Percentiles rank a stretch among this genome's conserved stretches.
These are phyloP conservation scores for Tephrocybe sp. DNA, from an alignment of 768 basidiomycete genomes.

Conservation along the genomic window DNA sequence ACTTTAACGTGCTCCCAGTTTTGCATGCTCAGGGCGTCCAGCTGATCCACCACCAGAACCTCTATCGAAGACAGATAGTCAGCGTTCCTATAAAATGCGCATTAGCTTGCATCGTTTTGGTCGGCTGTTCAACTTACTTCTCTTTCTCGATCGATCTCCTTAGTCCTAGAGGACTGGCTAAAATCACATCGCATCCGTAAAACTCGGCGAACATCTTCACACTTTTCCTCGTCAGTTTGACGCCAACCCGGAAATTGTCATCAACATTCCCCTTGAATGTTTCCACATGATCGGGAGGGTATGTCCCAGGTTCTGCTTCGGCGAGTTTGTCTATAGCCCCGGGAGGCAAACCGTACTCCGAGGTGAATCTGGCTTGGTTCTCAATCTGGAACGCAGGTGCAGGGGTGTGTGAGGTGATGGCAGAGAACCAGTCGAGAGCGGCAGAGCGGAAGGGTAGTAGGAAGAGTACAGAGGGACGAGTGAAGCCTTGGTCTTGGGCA, in stretches of 20 bases:
- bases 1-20: conserved; percentile 99
- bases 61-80: conserved; percentile 96
- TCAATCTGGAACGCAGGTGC: conserved; percentile 79
- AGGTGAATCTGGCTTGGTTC: conserved; percentile 78
- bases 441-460: conserved; percentile 93
- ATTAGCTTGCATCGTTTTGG: too few species aligned
- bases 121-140: conserved; percentile 54
- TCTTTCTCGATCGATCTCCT: conserved; percentile 94
- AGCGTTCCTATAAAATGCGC: conserved; percentile 61
- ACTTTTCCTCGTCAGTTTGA: conserved; percentile 91
- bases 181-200: conserved; percentile 86
- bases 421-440: conserved; percentile 80
- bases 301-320: conserved; percentile 69
- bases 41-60: conserved; percentile 85
- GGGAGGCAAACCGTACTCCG: conserved; percentile 81
- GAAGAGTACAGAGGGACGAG: conserved; percentile 90
- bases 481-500: conserved; percentile 96
- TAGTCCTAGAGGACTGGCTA: conserved; percentile 92
- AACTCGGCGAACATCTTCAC: conserved; percentile 91
- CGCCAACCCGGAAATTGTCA: conserved; percentile 89
- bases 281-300: conserved; percentile 87
- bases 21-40: conserved; percentile 94
- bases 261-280: conserved; percentile 97
- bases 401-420: conserved; percentile 76
- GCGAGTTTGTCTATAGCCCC: conserved; percentile 82